Evolutionary conservation across 768 basidiomycete species (phyloP).

Genomic region (Leucogyrophana mollusca): DNA sequence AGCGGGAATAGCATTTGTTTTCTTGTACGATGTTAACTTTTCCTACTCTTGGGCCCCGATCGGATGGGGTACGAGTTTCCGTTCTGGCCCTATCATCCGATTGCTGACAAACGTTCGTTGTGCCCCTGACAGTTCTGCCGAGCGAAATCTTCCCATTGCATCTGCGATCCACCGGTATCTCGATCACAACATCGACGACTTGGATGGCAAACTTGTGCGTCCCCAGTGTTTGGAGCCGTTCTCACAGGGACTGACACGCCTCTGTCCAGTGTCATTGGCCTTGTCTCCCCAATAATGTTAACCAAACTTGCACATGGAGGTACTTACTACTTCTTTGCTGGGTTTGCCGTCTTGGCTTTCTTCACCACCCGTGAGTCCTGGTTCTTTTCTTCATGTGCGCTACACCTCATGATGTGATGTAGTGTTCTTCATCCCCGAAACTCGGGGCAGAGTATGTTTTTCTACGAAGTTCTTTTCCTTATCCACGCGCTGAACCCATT

Average conservation of each 20-base stretch:
- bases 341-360: conserved; percentile 23
- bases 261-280: conserved; percentile 20
- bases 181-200: conserved; percentile 39
- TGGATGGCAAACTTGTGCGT: conserved; percentile 40
- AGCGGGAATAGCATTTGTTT: conserved; percentile 32
- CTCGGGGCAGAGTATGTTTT: conserved; percentile 29
- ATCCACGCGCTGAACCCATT: neutral
- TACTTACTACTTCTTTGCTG: conserved; percentile 29
- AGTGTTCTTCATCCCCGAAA: conserved; percentile 30
- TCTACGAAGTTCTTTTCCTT: neutral
- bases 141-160: conserved; percentile 42
- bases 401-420: too few species aligned
- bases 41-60: conserved; percentile 34
- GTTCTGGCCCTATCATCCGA: conserved; percentile 8
- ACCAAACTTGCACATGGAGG: conserved; percentile 17
- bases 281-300: conserved; percentile 28
- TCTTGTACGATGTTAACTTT: conserved; percentile 36
- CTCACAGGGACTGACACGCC: neutral
- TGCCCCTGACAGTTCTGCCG: conserved; percentile 33
- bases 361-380: conserved; percentile 24
- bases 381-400: too few species aligned
- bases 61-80: conserved; percentile 20
- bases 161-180: conserved; percentile 39
- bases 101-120: conserved; percentile 8
- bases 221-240: neutral